phyloP scores from a whole-genome alignment of 23 red algal species.

The Gracilaria vermiculophylla region DNA sequence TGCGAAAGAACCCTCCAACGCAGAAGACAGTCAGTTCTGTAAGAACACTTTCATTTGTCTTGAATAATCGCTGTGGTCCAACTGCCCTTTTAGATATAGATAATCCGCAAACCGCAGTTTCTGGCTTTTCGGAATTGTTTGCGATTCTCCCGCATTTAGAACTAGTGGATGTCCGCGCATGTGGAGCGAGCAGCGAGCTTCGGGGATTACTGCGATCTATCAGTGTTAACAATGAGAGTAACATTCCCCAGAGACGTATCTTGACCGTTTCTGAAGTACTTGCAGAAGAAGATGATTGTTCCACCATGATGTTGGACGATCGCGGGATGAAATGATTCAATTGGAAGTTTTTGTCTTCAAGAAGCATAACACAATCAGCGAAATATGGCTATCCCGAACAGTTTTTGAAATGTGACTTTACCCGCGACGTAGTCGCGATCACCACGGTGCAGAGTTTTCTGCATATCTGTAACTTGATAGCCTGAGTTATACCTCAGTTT shows the following conservation, averaged over 20 bases:
- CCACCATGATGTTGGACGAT: not conserved
- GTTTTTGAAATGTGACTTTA: too few relatives aligned
- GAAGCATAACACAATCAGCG: too few relatives aligned
- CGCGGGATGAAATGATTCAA: not conserved
- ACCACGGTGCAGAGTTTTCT: too few relatives aligned
- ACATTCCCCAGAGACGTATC: not conserved
- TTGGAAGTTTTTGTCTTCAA: not conserved
- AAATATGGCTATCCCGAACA: too few relatives aligned
- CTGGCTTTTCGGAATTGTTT: conserved; percentile 22
- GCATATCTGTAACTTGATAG: too few relatives aligned
- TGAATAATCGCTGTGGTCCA: conserved; percentile 47
- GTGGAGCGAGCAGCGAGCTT: conserved; percentile 12
- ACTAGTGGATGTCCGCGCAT: conserved; percentile 40
- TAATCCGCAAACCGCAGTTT: not conserved
- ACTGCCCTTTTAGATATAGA: conserved; percentile 32
- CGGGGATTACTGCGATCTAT: not conserved
- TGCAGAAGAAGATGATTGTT: not conserved
- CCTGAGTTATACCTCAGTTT: too few relatives aligned
- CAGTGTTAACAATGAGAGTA: not conserved
- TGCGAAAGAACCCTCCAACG: not conserved
- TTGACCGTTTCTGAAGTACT: conserved; percentile 17
- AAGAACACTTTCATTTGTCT: conserved; percentile 2
- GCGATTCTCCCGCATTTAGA: conserved; percentile 9
- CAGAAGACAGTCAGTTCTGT: not conserved
- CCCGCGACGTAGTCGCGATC: too few relatives aligned